Evolutionary conservation across 169 alveolate species (phyloP).

Genomic region (Eimeria tenella): DNA sequence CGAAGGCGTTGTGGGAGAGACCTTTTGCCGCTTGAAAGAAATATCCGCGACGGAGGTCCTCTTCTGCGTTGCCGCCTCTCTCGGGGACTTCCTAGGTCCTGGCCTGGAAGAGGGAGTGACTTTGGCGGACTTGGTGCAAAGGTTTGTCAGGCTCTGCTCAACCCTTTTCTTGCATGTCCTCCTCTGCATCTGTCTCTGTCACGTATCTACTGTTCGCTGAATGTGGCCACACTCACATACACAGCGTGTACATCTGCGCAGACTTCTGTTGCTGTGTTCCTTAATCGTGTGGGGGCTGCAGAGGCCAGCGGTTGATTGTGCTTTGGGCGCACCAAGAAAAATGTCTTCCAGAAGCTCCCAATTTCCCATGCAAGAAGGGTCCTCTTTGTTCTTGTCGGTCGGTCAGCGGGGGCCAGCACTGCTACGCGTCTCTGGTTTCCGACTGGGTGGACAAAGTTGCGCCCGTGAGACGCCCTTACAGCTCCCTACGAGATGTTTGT

Average conservation of each 20-base stretch:
- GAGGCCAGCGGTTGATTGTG: slow-evolving; percentile 39
- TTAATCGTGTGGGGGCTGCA: neutral
- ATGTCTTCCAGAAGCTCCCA: slow-evolving; percentile 14
- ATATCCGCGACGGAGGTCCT: slow-evolving; percentile 13
- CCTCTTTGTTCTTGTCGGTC: neutral
- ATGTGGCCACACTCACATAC: no score
- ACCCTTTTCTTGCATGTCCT: no score
- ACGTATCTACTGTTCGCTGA: no score
- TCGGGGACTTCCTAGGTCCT: slow-evolving; percentile 34
- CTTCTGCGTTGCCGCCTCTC: slow-evolving; percentile 19
- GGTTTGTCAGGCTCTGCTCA: neutral
- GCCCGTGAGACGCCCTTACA: neutral
- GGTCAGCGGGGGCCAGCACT: neutral
- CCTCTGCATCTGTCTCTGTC: no score
- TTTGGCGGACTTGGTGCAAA: neutral
- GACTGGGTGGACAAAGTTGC: slow-evolving; percentile 2
- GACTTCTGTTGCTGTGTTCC: neutral
- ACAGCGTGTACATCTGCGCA: neutral
- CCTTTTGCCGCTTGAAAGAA: neutral
- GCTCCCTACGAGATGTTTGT: neutral
- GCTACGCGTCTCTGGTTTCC: neutral
- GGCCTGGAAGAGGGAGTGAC: neutral
- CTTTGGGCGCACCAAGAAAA: slow-evolving; percentile 50
- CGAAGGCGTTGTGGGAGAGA: slow-evolving; percentile 40
- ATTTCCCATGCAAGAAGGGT: neutral